Evolutionary conservation across 2,329 filamentous ascomycete species (phyloP), one percentile per base, ranked within the genome.

Genomic region (Stachybotrys chlorohalonatus): DNA sequence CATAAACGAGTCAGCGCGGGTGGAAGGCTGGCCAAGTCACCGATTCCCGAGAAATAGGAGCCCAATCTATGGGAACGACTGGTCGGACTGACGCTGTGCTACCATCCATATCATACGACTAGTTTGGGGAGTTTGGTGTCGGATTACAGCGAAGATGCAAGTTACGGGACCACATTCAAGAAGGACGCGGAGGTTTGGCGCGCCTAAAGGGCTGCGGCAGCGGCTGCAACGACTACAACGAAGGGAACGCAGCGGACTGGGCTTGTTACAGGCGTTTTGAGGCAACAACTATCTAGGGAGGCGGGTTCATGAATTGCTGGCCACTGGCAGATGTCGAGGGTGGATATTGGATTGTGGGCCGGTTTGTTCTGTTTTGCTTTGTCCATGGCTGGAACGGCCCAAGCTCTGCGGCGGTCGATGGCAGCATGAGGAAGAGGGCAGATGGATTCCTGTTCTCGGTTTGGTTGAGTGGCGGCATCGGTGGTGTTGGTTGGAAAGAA

Each of bases 1-100:
- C 86, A 90, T 69, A 94, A 94, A 74, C 80, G 89, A 57, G 84
- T 89, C 58, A 91, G 88, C 66, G 88, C 86, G 31, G 88, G 88
- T 50, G 88, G 88, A 51, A 79, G 87, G 61, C 77, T 93, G 66
- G 83, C 83, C 57, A 84, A 79, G 70, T 79, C 79, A 63, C 79
- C 81, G 63, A 84, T 84, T 68, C 80, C 81, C 63, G 81, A 84
- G 71, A 78, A 75, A 68, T 82, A 82, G 78, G 74, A 74, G 66
- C 66, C 69, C 54, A 65, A 64, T 64, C 62, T 71, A 58, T 73
- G 66, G 71, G 68, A 70, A 62, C 66, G 70, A 64, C 60, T 72
- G 65, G 65, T 67, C 58, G 65, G 66, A 59, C 61, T 72, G 57
- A 62, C 67, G 59, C 63, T 72, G 53, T 73, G 69, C 60, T 66